Evolutionary conservation across 2,329 filamentous ascomycete species (phyloP), one percentile per base, ranked within the genome.

Genomic region (Akanthomyces lecanii): DNA sequence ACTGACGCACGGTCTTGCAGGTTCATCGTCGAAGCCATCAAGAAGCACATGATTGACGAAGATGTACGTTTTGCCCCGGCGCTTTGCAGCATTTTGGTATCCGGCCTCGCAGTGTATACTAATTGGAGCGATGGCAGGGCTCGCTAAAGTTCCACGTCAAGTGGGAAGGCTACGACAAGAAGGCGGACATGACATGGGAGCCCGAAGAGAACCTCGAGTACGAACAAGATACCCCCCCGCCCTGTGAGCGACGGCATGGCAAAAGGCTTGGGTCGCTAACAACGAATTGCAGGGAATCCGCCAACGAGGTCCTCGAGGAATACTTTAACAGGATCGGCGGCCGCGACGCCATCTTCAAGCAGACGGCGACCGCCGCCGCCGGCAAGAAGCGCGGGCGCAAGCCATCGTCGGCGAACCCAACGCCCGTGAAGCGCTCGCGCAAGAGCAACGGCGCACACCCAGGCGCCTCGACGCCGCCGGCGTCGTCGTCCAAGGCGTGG

Each of bases 121-220:
- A 44, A 44, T 58, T 11, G 48, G 10, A 11, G 11, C 28, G 0
- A n/a, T 23, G 25, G 33, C 64, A 85, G 77, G 83, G 83, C 23
- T 72, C 73, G 5, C 69, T 87, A 0, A 80, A 81, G 53, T 92
- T 89, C 70, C 81, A 88, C 58, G 89, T 64, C 42, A 92, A 94
- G 70, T 95, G 91, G 91, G 85, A 90, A 66, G 90, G 90, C 3
- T 95, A 88, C 65, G 85, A 90, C 0, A 83, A 87, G 65, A 85
- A 87, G 65, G 73, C 78, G 0, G 91, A 95, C 67, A 76, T 85
- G 69, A 95, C 91, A 0, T 94, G 90, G 90, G 91, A 95, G 71
- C 87, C 89, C 0, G 87, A 91, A 68, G 85, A 86, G 12, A 93
- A 92, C 68, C 77, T 91, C 64, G 42, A 58, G 30, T 56, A 51